Evolutionary conservation across 192 early-diverging fungal genomes (phyloP), one percentile per base, ranked within the genome.

Genomic region (Podila minutissima): DNA sequence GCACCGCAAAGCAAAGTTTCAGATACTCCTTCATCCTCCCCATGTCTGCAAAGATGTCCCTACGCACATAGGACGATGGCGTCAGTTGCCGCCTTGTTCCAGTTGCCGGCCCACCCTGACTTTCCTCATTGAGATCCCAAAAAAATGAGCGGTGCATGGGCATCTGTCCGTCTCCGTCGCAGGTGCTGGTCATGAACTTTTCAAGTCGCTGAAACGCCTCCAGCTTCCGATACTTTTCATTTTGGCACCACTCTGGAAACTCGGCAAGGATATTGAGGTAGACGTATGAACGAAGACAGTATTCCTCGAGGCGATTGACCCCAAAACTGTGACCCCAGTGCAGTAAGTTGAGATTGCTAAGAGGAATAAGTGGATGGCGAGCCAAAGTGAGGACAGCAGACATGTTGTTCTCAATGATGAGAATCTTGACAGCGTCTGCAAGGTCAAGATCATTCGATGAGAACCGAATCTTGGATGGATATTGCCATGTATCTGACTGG

Each of bases 171-270:
- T 67, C 65, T 55, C 65, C 65, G 28, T 67, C 65, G 51, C 65
- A 67, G 31, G 12, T 37, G 65, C 50, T 67, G 29, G 65, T 55
- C 65, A 67, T 67, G n/a, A 67, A 19, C 0, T 17, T 8, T 26
- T 67, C 65, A 35, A 67, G 65, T 12, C 20, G 5, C 32, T 55
- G 26, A 67, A 67, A 67, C 50, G 51, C 48, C 5, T 67, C 11
- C 65, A 67, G 32, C 28, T 57, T 57, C 1, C 65, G 65, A 20
- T 67, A 67, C 3, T 51, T 22, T 67, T 57, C 33, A 35, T 67
- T 67, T 57, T 67, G 65, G 51, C 65, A 67, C 65, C 49, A 67
- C 51, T 67, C 65, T 8, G 65, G 65, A 57, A 67, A 67, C 65
- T 67, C 65, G 0, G 65, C 65, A 32, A 67, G 65, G 50, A 67